These are phyloP conservation scores for Saccharomycopsis capsularis DNA, from an alignment of 805 yeast species.

Conservation along the genomic window DNA sequence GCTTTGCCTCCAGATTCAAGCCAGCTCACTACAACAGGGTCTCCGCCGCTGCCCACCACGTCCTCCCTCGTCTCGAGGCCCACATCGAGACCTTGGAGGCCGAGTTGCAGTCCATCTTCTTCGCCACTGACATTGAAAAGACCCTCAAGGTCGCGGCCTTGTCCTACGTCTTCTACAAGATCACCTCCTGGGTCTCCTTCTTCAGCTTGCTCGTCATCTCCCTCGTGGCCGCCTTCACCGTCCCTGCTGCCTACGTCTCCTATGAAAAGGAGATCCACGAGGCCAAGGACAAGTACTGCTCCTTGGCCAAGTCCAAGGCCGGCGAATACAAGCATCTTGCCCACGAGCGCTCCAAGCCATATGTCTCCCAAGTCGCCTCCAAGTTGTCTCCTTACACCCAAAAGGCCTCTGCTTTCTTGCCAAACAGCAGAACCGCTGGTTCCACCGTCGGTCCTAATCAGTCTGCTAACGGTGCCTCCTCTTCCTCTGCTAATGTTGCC, in stretches of 20 bases:
- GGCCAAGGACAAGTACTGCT: conserved; percentile 40
- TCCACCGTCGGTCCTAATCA: conserved; percentile 46
- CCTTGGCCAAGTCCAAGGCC: conserved; percentile 39
- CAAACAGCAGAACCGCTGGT: conserved; percentile 61
- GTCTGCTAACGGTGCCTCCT: neutral
- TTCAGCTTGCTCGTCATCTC: conserved; percentile 56
- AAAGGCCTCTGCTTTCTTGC: conserved; percentile 38
- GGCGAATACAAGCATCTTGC: conserved; percentile 34
- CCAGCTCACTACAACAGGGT: conserved; percentile 44
- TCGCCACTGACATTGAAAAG: conserved; percentile 62
- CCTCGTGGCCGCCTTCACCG: conserved; percentile 59
- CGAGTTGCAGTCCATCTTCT: conserved; percentile 48
- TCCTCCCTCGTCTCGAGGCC: conserved; percentile 39
- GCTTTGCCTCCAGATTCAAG: conserved; percentile 70
- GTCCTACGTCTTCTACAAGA: conserved; percentile 57
- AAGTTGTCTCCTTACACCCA: conserved; percentile 63
- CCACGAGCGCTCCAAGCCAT: conserved; percentile 51
- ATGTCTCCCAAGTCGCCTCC: conserved; percentile 46
- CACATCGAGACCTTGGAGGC: conserved; percentile 43
- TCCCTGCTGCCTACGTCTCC: conserved; percentile 66
- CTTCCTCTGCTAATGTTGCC: conserved; percentile 6
- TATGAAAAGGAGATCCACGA: conserved; percentile 71
- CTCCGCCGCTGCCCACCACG: conserved; percentile 34
- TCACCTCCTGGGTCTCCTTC: conserved; percentile 70
- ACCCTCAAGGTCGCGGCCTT: conserved; percentile 68